Base-by-base conservation (phyloP, 1,139 yeast species). In the Yarrowia galli region DNA sequence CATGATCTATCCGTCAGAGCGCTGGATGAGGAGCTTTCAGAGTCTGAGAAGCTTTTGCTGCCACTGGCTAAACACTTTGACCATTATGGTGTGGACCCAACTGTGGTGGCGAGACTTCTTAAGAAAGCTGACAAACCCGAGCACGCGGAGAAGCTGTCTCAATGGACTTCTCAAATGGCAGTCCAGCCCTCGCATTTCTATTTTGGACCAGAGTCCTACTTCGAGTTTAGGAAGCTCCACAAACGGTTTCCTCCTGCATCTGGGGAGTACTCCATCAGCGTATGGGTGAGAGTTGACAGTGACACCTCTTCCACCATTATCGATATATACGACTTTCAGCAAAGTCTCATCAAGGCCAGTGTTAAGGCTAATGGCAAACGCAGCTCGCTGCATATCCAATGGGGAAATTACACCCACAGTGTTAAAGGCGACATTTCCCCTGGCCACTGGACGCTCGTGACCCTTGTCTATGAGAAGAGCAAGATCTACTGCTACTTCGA, bases 271-370 rank as follows among this genome's bases (percentile, higher is more conserved):
- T 61, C 66, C 9, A 61, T 48, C 36, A 46, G 56, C 22, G 56
- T 61, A 2, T 61, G 66, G 66, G 40, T 61, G 6, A 61, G 23
- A n/a, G 23, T 35, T 15, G 46, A 48, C 3, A 61, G 18, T 18
- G n/a, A 35, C n/a, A 18, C 54, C 2, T 48, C 46, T n/a, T 36
- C 66, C 3, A 61, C 66, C 5, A 61, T 61, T 16, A 48, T 61
- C 23, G 66, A 61, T 12, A 61, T 61, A 23, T 61, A 46, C 36
- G 66, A 61, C 46, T 61, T 20, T n/a, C 66, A 61, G 18, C 66
- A 61, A 12, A 48, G 54, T 25, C 54, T 61, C 45, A 46, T 61
- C 46, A 48, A 46, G 8, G 54, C 66, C 18, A 46, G 54, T 7
- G 56, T 46, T 7, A 61, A 46, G 38, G n/a, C 66, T 9, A 46